Evolutionary conservation across 495 filamentous ascomycete genomes (phyloP), one percentile per base, ranked within the genome.

Genomic region (Penicillium chermesinum): DNA sequence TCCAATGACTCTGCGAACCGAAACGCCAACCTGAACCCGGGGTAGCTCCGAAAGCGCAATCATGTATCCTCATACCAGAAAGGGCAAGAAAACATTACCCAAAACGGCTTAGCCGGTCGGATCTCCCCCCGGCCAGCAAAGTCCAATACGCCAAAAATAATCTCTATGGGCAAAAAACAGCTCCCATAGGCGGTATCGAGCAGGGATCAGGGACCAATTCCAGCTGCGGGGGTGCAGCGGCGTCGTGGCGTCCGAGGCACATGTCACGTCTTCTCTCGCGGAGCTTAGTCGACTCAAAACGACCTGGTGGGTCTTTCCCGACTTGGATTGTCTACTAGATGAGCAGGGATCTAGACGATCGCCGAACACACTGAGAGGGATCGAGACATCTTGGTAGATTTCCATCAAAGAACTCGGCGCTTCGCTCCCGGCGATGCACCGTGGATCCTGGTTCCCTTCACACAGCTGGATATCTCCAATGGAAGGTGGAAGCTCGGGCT

Each of bases 91-190:
- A 10, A n/a, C n/a, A n/a, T n/a, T 17, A 17, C 44, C 30, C 15
- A 16, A 33, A n/a, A 8, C 30, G 14, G 8, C 7, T 15, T 20
- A 46, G 16, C 44, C 59, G 18, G 60, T 64, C 20, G 84, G 84
- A 66, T 90, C 88, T 1, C 87, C 88, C 3, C 86, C 86, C 2
- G 91, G 91, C 4, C 96, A 72, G 70, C 93, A 98, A 36, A 97
- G 67, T 0, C 93, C 93, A 49, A 98, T 58, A 25, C 93, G 70
- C 86, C 89, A 93, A 63, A 98, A 98, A 61, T 98, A 98, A 67
- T 98, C 93, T 44, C 93, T 74, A 71, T 98, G 93, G 13, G 91
- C 85, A 70, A 89, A 90, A 63, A 96, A 86, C n/a, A 95, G 69
- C 70, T 95, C 81, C 88, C 94, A 93, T 8, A 91, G 75, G 61